Percentiles rank a stretch among this genome's conserved stretches.
These are phyloP conservation scores for Ogataea philodendri DNA, from an alignment of 805 yeast species.

Conservation along the genomic window DNA sequence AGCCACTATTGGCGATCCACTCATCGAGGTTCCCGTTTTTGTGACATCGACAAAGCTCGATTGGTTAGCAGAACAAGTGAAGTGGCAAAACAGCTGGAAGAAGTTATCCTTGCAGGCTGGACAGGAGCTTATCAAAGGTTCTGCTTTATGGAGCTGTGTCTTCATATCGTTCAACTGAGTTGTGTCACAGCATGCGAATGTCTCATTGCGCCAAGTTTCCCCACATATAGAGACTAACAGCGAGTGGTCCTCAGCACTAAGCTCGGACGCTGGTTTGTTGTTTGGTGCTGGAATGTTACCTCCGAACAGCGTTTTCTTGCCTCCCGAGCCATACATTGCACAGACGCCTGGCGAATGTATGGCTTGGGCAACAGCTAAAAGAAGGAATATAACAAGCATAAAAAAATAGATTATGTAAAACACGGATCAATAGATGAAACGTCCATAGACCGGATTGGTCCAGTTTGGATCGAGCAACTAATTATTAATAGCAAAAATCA, in stretches of 20 bases:
- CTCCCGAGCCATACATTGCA: conserved; percentile 63
- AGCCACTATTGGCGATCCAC: conserved; percentile 59
- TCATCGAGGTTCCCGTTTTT: conserved; percentile 43
- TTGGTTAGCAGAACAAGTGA: conserved; percentile 89
- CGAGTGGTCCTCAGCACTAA: conserved; percentile 43
- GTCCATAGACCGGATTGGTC: too few relatives aligned
- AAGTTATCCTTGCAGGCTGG: conserved; percentile 92
- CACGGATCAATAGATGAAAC: not conserved
- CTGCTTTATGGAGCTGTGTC: conserved; percentile 68
- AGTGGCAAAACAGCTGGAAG: conserved; percentile 76
- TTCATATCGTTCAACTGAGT: conserved; percentile 59
- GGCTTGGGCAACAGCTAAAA: conserved; percentile 9
- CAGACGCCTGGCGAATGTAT: conserved; percentile 46
- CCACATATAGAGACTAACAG: conserved; percentile 69
- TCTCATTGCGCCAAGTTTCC: conserved; percentile 49
- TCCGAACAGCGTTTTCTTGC: conserved; percentile 78
- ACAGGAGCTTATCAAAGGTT: conserved; percentile 78
- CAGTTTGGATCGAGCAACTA: too few relatives aligned
- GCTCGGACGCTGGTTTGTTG: conserved; percentile 46
- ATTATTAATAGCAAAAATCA: not conserved
- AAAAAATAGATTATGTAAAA: conserved; percentile 1
- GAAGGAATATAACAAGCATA: conserved; percentile 9
- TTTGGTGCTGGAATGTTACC: conserved; percentile 75
- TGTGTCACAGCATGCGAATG: conserved; percentile 65
- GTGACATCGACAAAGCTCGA: conserved; percentile 70